Base-by-base conservation (phyloP, 306 rosid species). In the Cucurbita ficifolia region DNA sequence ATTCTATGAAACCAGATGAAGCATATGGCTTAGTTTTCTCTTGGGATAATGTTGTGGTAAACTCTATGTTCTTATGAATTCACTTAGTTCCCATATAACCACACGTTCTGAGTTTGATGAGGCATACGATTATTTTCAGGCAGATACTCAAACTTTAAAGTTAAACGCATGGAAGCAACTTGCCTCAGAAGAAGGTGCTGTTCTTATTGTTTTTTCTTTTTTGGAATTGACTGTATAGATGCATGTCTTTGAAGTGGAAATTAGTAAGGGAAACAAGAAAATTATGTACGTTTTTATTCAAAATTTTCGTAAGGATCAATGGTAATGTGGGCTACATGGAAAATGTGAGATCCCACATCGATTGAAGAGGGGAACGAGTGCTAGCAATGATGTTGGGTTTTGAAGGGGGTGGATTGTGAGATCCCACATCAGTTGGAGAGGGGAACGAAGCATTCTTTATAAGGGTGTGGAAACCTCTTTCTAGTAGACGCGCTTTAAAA, bases 1-100 rank as follows among this genome's bases (percentile, higher is more conserved):
- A 95, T 87, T 90, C 99, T 35, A 91, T 95, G 96, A 95, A 95
- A 84, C 99, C 99, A 0, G 99, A 95, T 86, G 99, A 95, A 83
- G 97, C 96, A 74, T 91, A 95, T 75, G 99, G 99, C 55, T 96
- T 95, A 73, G 83, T 95, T 77, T 95, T 95, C 84, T 89, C 97
- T 58, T 95, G 96, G 86, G 99, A 95, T 76, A 89, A 95, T 76
- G 99, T 91, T 49, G 96, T 95, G 96, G 99, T 95, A 59, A 83
- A 75, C 76, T 86, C 80, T 71, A 18, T 48, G 5, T 19, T 8
- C 51, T 36, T 43, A 13, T 33, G n/a, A 75, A 24, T 48, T 59
- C 76, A 38, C 64, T 72, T 62, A 61, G 17, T 61, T 35, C 7
- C 48, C n/a, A 16, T 17, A 6, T 4, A 13, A 22, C 57, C 19